Evolutionary conservation across 345 rosid genomes (phyloP), one percentile per base, ranked within the genome.

Genomic region (Heritiera fomes): DNA sequence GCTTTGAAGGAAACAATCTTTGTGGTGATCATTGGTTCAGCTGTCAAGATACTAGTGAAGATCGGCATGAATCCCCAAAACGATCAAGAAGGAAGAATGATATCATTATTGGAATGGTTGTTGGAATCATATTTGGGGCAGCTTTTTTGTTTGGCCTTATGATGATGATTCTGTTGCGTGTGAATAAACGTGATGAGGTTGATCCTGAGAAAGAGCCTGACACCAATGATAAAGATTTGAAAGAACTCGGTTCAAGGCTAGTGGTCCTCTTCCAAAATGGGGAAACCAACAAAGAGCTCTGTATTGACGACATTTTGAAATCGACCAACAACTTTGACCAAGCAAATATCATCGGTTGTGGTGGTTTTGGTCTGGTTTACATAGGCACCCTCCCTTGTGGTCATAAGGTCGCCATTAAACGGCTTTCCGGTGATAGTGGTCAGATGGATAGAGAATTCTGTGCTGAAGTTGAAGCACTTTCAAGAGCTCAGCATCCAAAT

Each of bases 341-440:
- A 83, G 87, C 89, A 46, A 91, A 91, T 84, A 93, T 93, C 66
- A 85, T 93, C 3, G 98, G 98, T 10, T 93, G 98, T 47, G 94
- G 98, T 4, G 98, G 98, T 58, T 93, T 93, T 34, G 98, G 98
- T 73, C 80, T 93, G 77, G 98, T 93, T 77, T 93, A 91, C 84
- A 91, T 77, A 82, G 96, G 94, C 46, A 80, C 77, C 34, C 87
- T 93, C 40, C 92, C 91, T 0, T 91, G 90, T 46, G 93, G 94
- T 8, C 84, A 80, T 23, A 86, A 90, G 78, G 89, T 90, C 3
- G 98, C 98, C 2, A 86, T 93, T 43, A 93, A 93, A 81, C 84
- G 91, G 81, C 91, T 93, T 17, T 90, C 98, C 0, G 94, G 93
- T 40, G 98, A 93, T 56, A 91, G 91, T 52, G 91, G 94, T 69